These are phyloP conservation scores for Senecio squalidus DNA, from an alignment of 140 eudicot genomes.

Conservation along the genomic window DNA sequence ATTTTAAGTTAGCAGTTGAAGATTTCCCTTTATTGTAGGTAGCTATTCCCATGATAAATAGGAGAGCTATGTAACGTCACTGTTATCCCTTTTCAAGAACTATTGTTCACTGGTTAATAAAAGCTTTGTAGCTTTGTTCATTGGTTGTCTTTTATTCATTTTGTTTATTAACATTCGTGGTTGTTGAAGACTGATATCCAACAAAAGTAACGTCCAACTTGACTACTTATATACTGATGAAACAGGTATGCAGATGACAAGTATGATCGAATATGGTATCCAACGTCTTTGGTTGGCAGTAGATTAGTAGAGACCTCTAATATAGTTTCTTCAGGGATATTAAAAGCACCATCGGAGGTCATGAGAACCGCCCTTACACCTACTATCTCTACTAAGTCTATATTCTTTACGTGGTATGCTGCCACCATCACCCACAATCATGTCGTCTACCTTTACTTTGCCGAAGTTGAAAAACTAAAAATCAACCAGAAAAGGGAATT, in stretches of 20 bases:
- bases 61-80: too few relatives aligned
- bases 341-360: slow-evolving; percentile 18
- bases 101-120: too few relatives aligned
- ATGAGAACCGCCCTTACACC: slow-evolving; percentile 35
- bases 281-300: too few relatives aligned
- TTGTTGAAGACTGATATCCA: too few relatives aligned
- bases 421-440: background rate
- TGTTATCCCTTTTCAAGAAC: too few relatives aligned
- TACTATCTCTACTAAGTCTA: background rate
- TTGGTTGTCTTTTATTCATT: too few relatives aligned
- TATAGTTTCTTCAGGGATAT: background rate
- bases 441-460: slow-evolving; percentile 21
- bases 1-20: too few relatives aligned
- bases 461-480: slow-evolving; percentile 22
- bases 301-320: background rate
- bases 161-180: too few relatives aligned
- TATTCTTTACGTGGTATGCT: background rate
- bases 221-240: background rate
- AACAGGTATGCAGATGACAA: slow-evolving; percentile 42
- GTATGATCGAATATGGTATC: slow-evolving; percentile 45
- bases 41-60: too few relatives aligned
- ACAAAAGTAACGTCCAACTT: too few relatives aligned
- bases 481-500: slow-evolving; percentile 14
- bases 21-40: too few relatives aligned
- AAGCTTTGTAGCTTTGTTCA: too few relatives aligned